phyloP scores from a whole-genome alignment of 2,329 filamentous ascomycete species.

The Magnaporthales sp. region DNA sequence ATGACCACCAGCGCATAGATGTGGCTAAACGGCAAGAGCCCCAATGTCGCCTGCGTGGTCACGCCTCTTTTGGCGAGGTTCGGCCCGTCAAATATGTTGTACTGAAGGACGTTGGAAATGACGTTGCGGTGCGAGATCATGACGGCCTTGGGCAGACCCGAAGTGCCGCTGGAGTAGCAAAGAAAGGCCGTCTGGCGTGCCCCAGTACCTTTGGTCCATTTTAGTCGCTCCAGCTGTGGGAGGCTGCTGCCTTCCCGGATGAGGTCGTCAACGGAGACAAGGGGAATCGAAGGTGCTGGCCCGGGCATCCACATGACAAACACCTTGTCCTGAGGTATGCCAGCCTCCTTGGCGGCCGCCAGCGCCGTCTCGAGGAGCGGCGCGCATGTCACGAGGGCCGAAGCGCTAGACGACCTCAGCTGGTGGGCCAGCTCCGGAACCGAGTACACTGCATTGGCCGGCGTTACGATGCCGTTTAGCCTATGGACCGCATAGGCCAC shows the following conservation, averaged over 20 bases:
- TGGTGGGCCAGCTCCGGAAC: slow-evolving; percentile 59
- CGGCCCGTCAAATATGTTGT: slow-evolving; percentile 26
- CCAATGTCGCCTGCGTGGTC: slow-evolving; percentile 36
- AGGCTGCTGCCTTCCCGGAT: slow-evolving; percentile 33
- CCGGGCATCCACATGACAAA: slow-evolving; percentile 57
- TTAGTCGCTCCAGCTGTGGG: slow-evolving; percentile 34
- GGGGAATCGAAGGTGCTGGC: slow-evolving; percentile 30
- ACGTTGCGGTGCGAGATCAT: slow-evolving; percentile 71
- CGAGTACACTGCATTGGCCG: slow-evolving; percentile 64
- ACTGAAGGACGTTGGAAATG: slow-evolving; percentile 62
- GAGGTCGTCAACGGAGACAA: slow-evolving; percentile 55
- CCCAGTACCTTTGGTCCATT: slow-evolving; percentile 46
- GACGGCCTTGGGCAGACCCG: slow-evolving; percentile 65
- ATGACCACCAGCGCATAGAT: slow-evolving; percentile 70
- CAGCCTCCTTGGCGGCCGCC: slow-evolving; percentile 49
- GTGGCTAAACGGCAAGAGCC: slow-evolving; percentile 66
- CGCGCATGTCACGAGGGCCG: slow-evolving; percentile 60
- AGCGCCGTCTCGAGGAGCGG: slow-evolving; percentile 53
- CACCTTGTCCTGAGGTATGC: slow-evolving; percentile 52
- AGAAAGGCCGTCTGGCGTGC: slow-evolving; percentile 55
- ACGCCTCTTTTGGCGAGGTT: slow-evolving; percentile 17
- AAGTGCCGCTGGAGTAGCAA: slow-evolving; percentile 64
- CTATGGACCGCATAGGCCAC: slow-evolving; percentile 45
- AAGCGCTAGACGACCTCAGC: slow-evolving; percentile 53
- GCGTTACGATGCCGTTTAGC: slow-evolving; percentile 52